Conservation (phyloP, 257 asterid genomes). For the Thymus quinquecostatus region DNA sequence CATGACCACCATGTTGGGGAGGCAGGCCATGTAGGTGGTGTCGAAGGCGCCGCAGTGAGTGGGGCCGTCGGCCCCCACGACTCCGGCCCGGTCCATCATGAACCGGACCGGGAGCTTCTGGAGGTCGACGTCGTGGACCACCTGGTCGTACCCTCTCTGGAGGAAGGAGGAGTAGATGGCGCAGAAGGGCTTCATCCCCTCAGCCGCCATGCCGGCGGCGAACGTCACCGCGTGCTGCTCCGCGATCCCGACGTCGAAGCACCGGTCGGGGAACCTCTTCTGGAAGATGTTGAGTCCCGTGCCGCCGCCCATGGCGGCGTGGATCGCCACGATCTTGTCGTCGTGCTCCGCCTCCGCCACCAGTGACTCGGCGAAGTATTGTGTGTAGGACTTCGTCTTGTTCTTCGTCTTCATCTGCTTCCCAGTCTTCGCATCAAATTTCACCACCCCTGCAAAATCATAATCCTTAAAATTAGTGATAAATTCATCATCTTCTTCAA, state of each 20-base stretch:
- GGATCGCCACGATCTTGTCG: conserved; percentile 63
- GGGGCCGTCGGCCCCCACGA: conserved; percentile 78
- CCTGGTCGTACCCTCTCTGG: conserved; percentile 80
- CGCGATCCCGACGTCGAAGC: conserved; percentile 73
- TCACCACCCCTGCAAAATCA: conserved; percentile 39
- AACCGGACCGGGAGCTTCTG: conserved; percentile 70
- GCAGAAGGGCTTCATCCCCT: conserved; percentile 76
- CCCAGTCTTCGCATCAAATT: conserved; percentile 62
- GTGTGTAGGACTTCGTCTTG: conserved; percentile 51
- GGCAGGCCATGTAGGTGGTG: conserved; percentile 70
- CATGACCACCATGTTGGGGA: conserved; percentile 82
- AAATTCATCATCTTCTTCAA: too few species aligned
- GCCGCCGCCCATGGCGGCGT: conserved; percentile 85
- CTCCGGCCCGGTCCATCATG: conserved; percentile 75
- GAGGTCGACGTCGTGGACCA: conserved; percentile 77
- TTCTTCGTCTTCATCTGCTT: conserved; percentile 46
- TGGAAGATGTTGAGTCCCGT: conserved; percentile 67
- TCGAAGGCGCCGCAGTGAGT: conserved; percentile 79
- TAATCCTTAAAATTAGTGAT: too few species aligned
- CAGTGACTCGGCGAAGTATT: conserved; percentile 62
- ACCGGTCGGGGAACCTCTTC: conserved; percentile 52
- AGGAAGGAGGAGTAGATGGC: conserved; percentile 69
- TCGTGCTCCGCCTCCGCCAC: conserved; percentile 64
- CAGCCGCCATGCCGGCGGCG: conserved; percentile 70
- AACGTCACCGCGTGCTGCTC: conserved; percentile 80